Evolutionary conservation across 2,329 filamentous ascomycete genomes (phyloP).

Genomic region (Zasmidium angulare): DNA sequence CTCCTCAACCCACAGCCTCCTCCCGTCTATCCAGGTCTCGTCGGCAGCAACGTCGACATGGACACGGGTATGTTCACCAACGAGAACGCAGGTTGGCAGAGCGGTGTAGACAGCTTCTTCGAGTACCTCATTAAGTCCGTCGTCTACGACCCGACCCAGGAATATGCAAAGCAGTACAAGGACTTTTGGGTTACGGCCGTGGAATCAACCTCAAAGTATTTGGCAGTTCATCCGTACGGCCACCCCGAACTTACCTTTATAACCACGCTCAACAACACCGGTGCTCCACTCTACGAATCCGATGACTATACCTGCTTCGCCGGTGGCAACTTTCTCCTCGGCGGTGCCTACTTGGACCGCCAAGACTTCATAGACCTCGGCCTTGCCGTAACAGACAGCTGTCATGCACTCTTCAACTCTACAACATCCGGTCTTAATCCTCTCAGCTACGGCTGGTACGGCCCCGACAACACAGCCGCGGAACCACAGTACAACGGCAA

Average conservation of each 20-base stretch:
- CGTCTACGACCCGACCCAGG: conserved; percentile 28
- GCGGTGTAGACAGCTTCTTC: conserved; percentile 26
- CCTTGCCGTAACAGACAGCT: conserved; percentile 30
- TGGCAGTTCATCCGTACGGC: conserved; percentile 32
- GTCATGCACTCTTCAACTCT: conserved; percentile 22
- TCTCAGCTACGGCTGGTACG: not conserved
- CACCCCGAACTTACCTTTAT: conserved; percentile 34
- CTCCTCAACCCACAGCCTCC: conserved; percentile 23
- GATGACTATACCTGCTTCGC: conserved; percentile 34
- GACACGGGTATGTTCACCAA: conserved; percentile 31
- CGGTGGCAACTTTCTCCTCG: conserved; percentile 35
- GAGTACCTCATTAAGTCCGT: conserved; percentile 38
- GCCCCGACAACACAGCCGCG: not conserved
- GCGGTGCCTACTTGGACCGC: conserved; percentile 28
- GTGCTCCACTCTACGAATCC: conserved; percentile 3
- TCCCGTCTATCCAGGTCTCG: conserved; percentile 23
- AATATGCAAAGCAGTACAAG: conserved; percentile 27
- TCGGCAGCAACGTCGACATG: conserved; percentile 25
- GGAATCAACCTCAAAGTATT: conserved; percentile 32
- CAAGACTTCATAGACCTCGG: conserved; percentile 31
- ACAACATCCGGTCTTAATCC: conserved; percentile 25
- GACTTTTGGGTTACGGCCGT: conserved; percentile 32
- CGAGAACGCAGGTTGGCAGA: conserved; percentile 32
- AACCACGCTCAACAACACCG: conserved; percentile 19
- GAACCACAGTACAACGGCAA: not conserved